Base-by-base conservation (phyloP, 768 basidiomycete species). In the Scleroderma bovista region DNA sequence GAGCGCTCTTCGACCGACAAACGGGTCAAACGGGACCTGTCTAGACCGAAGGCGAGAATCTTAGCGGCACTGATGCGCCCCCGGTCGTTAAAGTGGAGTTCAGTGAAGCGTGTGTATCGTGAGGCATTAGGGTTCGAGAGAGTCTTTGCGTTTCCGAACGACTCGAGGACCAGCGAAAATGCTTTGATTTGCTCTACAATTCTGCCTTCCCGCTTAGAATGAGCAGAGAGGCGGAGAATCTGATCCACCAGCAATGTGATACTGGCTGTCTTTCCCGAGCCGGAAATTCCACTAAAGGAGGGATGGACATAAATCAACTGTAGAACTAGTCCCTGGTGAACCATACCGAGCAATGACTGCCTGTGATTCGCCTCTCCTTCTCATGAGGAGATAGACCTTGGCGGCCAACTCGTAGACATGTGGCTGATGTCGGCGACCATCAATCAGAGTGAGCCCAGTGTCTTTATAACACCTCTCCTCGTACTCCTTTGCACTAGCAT, bases 91-190 rank as follows among this genome's bases (percentile, higher is more conserved):
- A 83, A 84, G 63, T 81, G 80, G 46, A 84, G 73, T 58, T 84
- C 83, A 24, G 79, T 69, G 65, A 76, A 81, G 52, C 77, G 75
- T 51, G 74, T 73, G 65, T 79, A 73, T 37, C 83, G 80, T 24
- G 83, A 82, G 44, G 83, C 83, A 31, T 81, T 81, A 17, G 81
- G 75, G 59, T 79, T 84, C 58, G 75, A 66, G 59, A 72, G 68
- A 32, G 84, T 80, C 70, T 85, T 85, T 55, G 84, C 79, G 56
- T 76, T 76, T 42, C 83, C 83, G 64, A 85, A 85, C 46, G 83
- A 73, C 51, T 80, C 75, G 60, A 85, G 77, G 48, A 85, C 60
- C 38, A 77, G 71, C 37, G 69, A 61, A 52, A 83, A 71, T 17
- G 80, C 75, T 50, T 73, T 71, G 68, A 84, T 70, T 58, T 80